Evolutionary conservation across 2,329 filamentous ascomycete species (phyloP).

Genomic region (Scleromitrula shiraiana): DNA sequence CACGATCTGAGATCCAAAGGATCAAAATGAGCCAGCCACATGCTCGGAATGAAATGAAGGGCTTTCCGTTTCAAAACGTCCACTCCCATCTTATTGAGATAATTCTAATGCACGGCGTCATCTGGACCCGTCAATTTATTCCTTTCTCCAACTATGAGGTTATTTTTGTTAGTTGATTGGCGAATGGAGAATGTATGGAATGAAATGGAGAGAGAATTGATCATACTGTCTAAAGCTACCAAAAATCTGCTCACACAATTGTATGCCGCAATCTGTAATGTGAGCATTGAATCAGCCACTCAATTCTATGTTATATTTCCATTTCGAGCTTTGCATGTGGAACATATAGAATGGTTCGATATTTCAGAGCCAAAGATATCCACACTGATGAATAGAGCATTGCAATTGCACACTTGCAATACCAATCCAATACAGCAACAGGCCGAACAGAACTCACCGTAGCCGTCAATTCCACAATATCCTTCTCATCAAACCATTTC

Average conservation of each 20-base stretch:
- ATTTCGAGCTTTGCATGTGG: no score
- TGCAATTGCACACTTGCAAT: no score
- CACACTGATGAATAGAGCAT: no score
- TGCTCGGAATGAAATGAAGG: no score
- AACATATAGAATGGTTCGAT: no score
- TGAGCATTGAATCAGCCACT: neutral
- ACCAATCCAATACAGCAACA: no score
- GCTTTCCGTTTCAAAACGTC: no score
- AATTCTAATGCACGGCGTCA: slow-evolving; percentile 6
- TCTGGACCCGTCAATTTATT: slow-evolving; percentile 20
- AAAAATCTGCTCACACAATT: slow-evolving; percentile 81
- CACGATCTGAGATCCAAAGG: no score
- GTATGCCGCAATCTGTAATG: slow-evolving; percentile 55
- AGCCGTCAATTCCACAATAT: slow-evolving; percentile 74
- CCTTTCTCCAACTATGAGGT: slow-evolving; percentile 25
- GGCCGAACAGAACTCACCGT: slow-evolving; percentile 35
- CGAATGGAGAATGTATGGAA: neutral
- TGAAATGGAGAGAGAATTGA: neutral
- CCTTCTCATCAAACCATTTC: slow-evolving; percentile 54
- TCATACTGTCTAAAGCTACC: slow-evolving; percentile 69
- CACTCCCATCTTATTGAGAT: no score
- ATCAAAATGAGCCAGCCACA: no score
- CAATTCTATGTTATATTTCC: neutral
- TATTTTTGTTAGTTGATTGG: no score
- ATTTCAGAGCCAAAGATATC: no score